Evolutionary conservation across 1,284 basidiomycete species (phyloP).

Genomic region (Pseudozyma tsukubaensis): DNA sequence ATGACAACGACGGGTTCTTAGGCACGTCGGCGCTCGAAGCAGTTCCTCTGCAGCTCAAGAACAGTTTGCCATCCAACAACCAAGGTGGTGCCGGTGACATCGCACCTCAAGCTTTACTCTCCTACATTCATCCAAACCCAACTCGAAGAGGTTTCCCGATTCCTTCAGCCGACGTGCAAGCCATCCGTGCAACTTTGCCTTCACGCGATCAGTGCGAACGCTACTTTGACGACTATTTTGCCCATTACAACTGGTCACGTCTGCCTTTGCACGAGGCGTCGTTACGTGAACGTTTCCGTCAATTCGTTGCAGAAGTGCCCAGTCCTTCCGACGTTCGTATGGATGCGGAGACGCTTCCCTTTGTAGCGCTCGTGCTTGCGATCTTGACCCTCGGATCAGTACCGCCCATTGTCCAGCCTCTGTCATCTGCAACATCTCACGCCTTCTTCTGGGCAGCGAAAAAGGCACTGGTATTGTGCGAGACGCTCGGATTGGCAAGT

Average conservation of each 20-base stretch:
- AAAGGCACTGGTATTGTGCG: constrained; percentile 48
- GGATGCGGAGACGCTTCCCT: constrained; percentile 49
- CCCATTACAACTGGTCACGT: constrained; percentile 51
- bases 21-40: constrained; percentile 48
- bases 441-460: constrained; percentile 54
- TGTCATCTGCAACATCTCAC: constrained; percentile 43
- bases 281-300: constrained; percentile 40
- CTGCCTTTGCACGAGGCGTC: constrained; percentile 34
- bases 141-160: constrained; percentile 48
- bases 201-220: constrained; percentile 43
- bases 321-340: constrained; percentile 38
- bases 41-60: constrained; percentile 42
- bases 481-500: constrained; percentile 45
- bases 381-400: constrained; percentile 46
- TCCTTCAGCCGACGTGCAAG: constrained; percentile 42
- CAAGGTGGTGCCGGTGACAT: constrained; percentile 24
- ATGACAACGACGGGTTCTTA: constrained; percentile 50
- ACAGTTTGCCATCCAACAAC: constrained; percentile 20
- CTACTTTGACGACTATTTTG: constrained; percentile 52
- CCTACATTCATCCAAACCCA: constrained; percentile 48
- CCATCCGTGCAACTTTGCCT: constrained; percentile 42
- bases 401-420: constrained; percentile 46
- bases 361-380: constrained; percentile 39
- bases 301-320: constrained; percentile 35
- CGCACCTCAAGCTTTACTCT: constrained; percentile 29